Conservation (phyloP, 2,329 filamentous ascomycete species). For the Chrysosporium queenslandicum region DNA sequence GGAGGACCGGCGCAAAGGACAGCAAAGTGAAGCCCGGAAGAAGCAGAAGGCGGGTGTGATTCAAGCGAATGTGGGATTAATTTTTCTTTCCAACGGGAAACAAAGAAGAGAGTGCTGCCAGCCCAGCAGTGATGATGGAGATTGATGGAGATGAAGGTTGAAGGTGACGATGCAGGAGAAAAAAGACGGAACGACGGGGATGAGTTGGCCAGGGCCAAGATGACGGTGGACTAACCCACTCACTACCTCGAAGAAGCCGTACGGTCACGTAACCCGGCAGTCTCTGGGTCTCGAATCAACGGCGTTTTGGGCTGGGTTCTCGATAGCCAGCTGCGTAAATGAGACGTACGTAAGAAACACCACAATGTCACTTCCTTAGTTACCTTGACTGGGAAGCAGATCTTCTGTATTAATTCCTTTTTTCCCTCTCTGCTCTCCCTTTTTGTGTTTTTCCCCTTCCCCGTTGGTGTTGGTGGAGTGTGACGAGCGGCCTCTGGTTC, state of each 20-base stretch:
- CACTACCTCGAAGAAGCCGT: conserved; percentile 1
- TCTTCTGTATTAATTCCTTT: neutral
- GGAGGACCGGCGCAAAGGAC: neutral
- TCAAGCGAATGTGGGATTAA: neutral
- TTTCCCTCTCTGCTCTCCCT: neutral
- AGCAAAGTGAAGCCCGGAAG: neutral
- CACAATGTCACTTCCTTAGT: conserved; percentile 10
- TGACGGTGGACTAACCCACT: conserved; percentile 1
- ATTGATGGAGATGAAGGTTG: neutral
- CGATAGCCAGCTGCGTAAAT: neutral
- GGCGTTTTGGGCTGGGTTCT: neutral
- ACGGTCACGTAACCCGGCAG: neutral
- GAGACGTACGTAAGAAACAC: conserved; percentile 8
- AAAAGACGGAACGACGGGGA: conserved; percentile 9
- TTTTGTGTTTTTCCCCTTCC: neutral
- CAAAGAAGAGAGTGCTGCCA: neutral
- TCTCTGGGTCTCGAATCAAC: neutral
- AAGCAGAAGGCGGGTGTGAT: neutral
- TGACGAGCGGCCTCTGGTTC: neutral
- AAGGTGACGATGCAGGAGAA: neutral
- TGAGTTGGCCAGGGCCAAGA: conserved; percentile 13
- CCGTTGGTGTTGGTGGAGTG: no score
- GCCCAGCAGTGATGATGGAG: neutral
- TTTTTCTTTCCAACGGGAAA: neutral
- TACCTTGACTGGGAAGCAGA: neutral